A percentile compares a stretch with the other conserved stretches of the same genome.
phyloP scores from a whole-genome alignment of 495 filamentous ascomycete genomes.

The Aspergillus sparsus region DNA sequence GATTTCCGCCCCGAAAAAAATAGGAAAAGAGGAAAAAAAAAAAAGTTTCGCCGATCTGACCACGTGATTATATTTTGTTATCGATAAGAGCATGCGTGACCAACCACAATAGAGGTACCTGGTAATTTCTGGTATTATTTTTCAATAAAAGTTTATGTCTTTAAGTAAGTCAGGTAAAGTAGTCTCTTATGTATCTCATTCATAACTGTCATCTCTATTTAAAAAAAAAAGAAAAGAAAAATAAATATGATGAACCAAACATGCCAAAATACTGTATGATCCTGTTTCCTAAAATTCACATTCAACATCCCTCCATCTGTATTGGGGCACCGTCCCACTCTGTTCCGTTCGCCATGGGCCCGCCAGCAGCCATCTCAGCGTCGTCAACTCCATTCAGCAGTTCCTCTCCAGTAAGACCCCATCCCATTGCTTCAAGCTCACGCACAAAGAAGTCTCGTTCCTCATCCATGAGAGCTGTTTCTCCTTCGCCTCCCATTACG shows the following conservation, averaged over 20 bases:
- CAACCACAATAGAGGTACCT: neutral
- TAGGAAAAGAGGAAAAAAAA: slow-evolving; percentile 45
- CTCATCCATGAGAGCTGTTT: slow-evolving; percentile 60
- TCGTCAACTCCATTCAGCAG: slow-evolving; percentile 44
- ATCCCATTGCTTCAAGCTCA: slow-evolving; percentile 83
- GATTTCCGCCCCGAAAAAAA: slow-evolving; percentile 15
- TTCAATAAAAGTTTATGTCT: too few relatives aligned
- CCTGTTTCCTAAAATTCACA: neutral
- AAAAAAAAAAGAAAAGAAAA: slow-evolving; percentile 3
- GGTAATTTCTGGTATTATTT: too few relatives aligned
- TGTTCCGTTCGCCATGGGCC: slow-evolving; percentile 40
- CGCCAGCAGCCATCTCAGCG: slow-evolving; percentile 43
- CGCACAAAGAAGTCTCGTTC: slow-evolving; percentile 88
- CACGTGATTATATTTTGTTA: slow-evolving; percentile 37
- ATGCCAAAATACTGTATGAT: neutral
- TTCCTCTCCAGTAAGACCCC: slow-evolving; percentile 47
- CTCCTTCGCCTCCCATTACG: slow-evolving; percentile 70
- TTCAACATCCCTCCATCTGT: slow-evolving; percentile 46
- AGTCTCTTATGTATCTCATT: neutral
- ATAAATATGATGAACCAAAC: neutral
- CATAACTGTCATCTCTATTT: slow-evolving; percentile 17
- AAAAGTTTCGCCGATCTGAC: slow-evolving; percentile 35
- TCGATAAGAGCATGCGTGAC: slow-evolving; percentile 30
- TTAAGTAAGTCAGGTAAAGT: neutral
- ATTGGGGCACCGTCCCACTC: slow-evolving; percentile 50